Evolutionary conservation across 1,139 yeast species (phyloP).

Genomic region (Pichia kudriavzevii): DNA sequence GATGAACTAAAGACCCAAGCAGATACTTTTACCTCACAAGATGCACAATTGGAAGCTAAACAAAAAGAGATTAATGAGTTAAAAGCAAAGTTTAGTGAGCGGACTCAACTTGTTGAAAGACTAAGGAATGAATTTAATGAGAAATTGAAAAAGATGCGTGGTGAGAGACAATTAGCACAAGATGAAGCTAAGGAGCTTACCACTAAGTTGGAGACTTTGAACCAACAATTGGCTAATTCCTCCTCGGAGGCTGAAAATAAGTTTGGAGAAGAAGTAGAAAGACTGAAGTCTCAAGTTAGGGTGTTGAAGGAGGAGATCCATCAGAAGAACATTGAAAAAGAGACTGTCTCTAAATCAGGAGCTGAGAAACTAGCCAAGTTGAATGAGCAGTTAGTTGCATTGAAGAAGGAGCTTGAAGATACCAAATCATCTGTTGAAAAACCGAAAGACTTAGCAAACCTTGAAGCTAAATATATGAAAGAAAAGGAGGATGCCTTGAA

Average conservation of each 20-base stretch:
- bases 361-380: constrained; percentile 12
- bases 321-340: constrained; percentile 12
- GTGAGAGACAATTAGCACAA: constrained; percentile 20
- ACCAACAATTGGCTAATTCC: constrained; percentile 6
- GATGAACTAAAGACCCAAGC: constrained; percentile 22
- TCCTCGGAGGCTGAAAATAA: not conserved
- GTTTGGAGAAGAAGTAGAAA: constrained; percentile 10
- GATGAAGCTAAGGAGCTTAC: constrained; percentile 17
- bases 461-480: constrained; percentile 16
- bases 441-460: constrained; percentile 6
- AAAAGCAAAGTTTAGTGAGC: constrained; percentile 12
- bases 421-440: constrained; percentile 7
- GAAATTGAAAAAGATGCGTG: constrained; percentile 20
- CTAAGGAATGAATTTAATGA: constrained; percentile 25
- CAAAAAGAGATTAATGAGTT: constrained; percentile 6
- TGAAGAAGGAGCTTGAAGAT: constrained; percentile 17
- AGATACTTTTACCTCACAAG: not conserved
- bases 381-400: constrained; percentile 13
- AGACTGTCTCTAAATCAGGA: constrained; percentile 4
- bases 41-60: constrained; percentile 1
- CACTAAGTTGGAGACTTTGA: constrained; percentile 15
- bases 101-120: constrained; percentile 17
- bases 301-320: constrained; percentile 12
- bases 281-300: constrained; percentile 15
- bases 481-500: constrained; percentile 20